These are phyloP conservation scores for Nakazawaea ishiwadae DNA, from an alignment of 805 yeast species.

Conservation along the genomic window DNA sequence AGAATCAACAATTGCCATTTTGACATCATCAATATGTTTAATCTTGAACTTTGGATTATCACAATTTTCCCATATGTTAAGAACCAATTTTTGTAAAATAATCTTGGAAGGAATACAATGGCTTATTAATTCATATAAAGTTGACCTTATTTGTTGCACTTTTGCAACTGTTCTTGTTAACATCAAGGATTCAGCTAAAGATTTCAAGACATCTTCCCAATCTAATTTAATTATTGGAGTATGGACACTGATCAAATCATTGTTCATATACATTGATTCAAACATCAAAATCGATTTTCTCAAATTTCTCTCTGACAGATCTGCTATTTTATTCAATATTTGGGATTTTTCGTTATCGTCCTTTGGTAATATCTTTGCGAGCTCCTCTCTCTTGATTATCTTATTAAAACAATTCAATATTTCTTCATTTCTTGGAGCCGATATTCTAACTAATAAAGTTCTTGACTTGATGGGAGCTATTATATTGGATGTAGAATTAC, in stretches of 20 bases:
- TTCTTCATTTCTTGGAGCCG: conserved; percentile 69
- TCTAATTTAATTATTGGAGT: conserved; percentile 69
- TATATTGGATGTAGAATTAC: conserved; percentile 87
- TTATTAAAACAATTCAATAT: conserved; percentile 47
- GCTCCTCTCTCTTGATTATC: conserved; percentile 55
- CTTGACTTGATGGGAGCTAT: conserved; percentile 94
- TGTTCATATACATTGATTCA: conserved; percentile 77
- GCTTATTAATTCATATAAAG: conserved; percentile 77
- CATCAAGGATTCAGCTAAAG: conserved; percentile 55
- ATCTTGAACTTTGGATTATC: conserved; percentile 17
- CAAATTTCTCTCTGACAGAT: conserved; percentile 61
- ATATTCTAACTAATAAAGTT: conserved; percentile 79
- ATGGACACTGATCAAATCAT: conserved; percentile 40
- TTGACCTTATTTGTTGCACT: conserved; percentile 56
- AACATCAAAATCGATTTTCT: conserved; percentile 73
- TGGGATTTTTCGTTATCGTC: conserved; percentile 28
- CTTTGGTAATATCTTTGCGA: conserved; percentile 24
- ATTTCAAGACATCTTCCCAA: conserved; percentile 80
- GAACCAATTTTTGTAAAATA: conserved; percentile 59
- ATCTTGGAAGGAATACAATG: conserved; percentile 90
- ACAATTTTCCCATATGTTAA: conserved; percentile 25
- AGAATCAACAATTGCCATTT: conserved; percentile 46
- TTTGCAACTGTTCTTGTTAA: conserved; percentile 61
- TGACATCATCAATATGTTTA: conserved; percentile 22
- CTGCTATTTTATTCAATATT: conserved; percentile 49